A percentile compares a stretch with the other conserved stretches of the same genome.
Conservation (phyloP, 2,329 filamentous ascomycete genomes). For the Zymoseptoria ardabiliae region DNA sequence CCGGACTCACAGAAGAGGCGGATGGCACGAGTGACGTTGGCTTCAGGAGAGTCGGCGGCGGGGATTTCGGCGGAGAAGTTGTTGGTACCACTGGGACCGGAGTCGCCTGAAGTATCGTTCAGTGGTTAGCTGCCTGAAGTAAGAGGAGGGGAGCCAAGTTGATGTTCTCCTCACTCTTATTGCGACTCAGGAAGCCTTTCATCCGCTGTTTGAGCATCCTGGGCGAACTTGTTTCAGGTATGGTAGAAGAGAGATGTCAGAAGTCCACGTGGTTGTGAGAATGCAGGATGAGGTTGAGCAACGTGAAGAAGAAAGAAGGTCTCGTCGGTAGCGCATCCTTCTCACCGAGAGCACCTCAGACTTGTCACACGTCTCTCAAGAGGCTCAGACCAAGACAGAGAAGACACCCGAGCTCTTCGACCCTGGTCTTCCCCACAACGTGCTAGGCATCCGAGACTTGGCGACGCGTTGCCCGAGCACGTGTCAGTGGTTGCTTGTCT, state of each 20-base stretch:
- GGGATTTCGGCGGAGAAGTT: conserved; percentile 15
- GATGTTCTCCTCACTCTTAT: conserved; percentile 3
- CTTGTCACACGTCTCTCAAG: neutral
- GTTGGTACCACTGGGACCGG: conserved; percentile 2
- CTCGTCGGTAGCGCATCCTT: neutral
- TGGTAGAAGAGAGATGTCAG: neutral
- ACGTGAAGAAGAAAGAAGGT: neutral
- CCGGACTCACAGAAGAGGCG: conserved; percentile 75
- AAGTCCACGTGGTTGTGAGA: neutral
- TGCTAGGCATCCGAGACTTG: neutral
- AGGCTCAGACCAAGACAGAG: neutral
- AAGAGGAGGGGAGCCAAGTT: neutral
- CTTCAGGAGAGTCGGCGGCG: conserved; percentile 53
- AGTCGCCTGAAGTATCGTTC: conserved; percentile 1
- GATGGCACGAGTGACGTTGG: conserved; percentile 57
- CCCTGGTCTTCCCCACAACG: neutral
- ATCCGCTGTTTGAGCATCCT: neutral
- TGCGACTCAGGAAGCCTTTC: conserved; percentile 7
- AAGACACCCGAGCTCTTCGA: neutral
- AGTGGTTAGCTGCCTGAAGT: neutral
- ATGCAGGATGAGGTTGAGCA: neutral
- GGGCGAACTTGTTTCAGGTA: neutral
- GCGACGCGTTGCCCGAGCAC: neutral
- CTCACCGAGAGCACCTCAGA: neutral
- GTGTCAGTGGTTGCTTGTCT: neutral